Conservation (phyloP, 495 filamentous ascomycete species). For the Aspergillus panamensis region DNA sequence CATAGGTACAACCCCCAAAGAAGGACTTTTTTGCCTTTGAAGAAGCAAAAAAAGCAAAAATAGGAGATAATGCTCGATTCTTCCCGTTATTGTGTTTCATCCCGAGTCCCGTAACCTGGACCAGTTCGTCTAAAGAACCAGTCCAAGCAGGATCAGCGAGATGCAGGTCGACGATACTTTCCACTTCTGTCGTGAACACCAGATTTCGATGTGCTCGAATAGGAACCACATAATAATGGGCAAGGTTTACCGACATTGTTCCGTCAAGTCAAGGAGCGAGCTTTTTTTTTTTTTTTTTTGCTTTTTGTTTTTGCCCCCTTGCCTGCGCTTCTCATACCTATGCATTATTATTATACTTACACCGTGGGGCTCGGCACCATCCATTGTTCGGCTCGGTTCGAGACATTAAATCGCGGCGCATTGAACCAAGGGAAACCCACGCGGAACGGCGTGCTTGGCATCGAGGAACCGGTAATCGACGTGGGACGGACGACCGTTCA, state of each 20-base stretch:
- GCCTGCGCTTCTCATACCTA: background rate
- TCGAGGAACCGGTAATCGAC: background rate
- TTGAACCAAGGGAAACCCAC: conserved; percentile 5
- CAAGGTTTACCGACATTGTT: too few relatives aligned
- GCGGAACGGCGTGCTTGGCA: conserved; percentile 14
- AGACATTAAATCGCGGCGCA: conserved; percentile 13
- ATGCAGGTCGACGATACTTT: conserved; percentile 12
- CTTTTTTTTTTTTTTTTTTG: too few relatives aligned
- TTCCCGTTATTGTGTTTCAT: conserved; percentile 7
- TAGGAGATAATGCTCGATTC: background rate
- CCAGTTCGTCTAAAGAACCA: too few relatives aligned
- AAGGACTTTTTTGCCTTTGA: too few relatives aligned
- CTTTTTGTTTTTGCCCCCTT: background rate
- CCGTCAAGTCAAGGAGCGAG: too few relatives aligned
- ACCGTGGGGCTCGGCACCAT: conserved; percentile 14
- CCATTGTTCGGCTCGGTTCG: conserved; percentile 23
- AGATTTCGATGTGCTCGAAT: background rate
- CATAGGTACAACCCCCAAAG: background rate
- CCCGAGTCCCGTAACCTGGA: background rate
- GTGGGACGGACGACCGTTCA: background rate
- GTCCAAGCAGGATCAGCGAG: conserved; percentile 15
- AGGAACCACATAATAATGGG: background rate
- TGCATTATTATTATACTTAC: background rate
- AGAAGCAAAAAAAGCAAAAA: background rate
- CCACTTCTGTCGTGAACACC: conserved; percentile 3